Conservation (phyloP, 345 rosid genomes). For the Salix koriyanagi region DNA sequence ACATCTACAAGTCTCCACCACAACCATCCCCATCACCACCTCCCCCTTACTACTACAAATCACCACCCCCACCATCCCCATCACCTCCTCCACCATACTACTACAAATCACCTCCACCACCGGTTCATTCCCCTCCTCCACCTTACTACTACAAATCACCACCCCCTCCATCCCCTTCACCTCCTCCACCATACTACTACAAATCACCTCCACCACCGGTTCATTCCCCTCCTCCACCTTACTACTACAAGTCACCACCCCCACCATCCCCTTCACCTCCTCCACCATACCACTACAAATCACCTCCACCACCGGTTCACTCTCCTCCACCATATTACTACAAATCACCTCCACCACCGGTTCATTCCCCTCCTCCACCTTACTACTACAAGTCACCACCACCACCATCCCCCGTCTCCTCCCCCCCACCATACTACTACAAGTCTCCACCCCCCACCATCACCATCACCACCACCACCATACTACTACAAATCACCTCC, state of each 20-base stretch:
- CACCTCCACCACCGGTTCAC: background rate
- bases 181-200: conserved; percentile 5
- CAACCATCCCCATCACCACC: conserved; percentile 23
- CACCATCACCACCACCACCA: background rate
- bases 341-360: background rate
- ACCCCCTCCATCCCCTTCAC: background rate
- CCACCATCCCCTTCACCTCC: background rate
- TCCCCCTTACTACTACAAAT: background rate
- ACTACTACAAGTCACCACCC: background rate
- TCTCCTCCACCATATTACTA: background rate
- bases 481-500: background rate
- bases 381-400: background rate
- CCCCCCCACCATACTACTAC: conserved; percentile 4
- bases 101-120: conserved; percentile 12
- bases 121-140: background rate
- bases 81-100: too few species aligned
- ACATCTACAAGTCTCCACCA: conserved; percentile 44
- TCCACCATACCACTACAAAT: conserved; percentile 1
- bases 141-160: conserved; percentile 6
- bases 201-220: background rate
- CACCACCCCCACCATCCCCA: conserved; percentile 1
- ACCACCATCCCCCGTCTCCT: background rate
- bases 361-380: accelerated
- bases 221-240: background rate
- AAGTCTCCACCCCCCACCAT: background rate